phyloP scores from a whole-genome alignment of 306 rosid species.

The Fagus sylvatica region DNA sequence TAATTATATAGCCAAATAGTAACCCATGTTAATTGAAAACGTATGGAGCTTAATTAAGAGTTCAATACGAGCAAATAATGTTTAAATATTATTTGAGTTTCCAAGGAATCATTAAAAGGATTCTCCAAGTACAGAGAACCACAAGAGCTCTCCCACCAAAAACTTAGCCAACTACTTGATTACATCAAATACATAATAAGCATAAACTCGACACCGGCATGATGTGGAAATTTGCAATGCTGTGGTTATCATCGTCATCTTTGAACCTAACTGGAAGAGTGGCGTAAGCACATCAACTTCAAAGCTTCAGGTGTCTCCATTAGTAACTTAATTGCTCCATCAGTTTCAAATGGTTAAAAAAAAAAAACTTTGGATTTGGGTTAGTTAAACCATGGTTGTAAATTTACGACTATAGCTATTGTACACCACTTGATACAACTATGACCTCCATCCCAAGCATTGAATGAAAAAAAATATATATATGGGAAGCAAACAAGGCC shows the following conservation, averaged over 20 bases:
- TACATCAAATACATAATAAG: slow-evolving; percentile 32
- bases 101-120: slow-evolving; percentile 28
- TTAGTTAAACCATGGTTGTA: too few species aligned
- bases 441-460: too few species aligned
- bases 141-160: slow-evolving; percentile 24
- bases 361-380: too few species aligned
- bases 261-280: slow-evolving; percentile 39
- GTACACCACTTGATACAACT: too few species aligned
- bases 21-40: slow-evolving; percentile 5
- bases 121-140: slow-evolving; percentile 25
- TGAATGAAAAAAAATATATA: too few species aligned
- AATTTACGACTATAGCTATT: too few species aligned
- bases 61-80: neutral
- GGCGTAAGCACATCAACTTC: slow-evolving; percentile 48
- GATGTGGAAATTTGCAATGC: slow-evolving; percentile 24
- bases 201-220: slow-evolving; percentile 26
- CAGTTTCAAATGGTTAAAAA: neutral
- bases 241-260: slow-evolving; percentile 34
- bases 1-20: neutral
- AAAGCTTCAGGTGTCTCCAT: slow-evolving; percentile 34
- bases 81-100: slow-evolving; percentile 1
- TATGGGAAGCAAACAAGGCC: too few species aligned
- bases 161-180: slow-evolving; percentile 30
- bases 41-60: neutral
- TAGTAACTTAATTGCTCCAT: slow-evolving; percentile 22